Evolutionary conservation across 768 basidiomycete genomes (phyloP), one percentile per base, ranked within the genome.

Genomic region (Rhodosporidiobolus sp.): DNA sequence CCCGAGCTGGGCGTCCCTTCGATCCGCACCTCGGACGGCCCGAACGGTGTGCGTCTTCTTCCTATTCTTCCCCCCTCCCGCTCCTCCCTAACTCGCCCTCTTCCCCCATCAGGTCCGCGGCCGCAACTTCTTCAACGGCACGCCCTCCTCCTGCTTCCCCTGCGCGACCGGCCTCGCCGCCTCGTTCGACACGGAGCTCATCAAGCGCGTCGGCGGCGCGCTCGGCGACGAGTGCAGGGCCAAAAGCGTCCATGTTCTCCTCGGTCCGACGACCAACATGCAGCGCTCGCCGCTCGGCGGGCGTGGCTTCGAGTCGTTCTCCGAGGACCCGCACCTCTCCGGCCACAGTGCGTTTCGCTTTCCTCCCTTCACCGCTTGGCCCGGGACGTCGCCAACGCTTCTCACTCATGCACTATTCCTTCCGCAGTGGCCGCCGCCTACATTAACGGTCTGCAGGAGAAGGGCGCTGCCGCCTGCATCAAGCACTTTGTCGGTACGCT

Each of bases 141-240:
- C 84, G 14, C 85, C 86, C 0, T 82, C 86, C 3, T 86, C 84
- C 65, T 87, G 86, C 73, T 86, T 87, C 79, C 87, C 87, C 0
- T 84, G 84, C 4, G 86, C 85, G 12, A 87, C 86, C 6, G 86
- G 85, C 17, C 76, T 88, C 9, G 87, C 84, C 11, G 84, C 86
- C 12, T 85, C 86, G 0, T 87, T 87, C 74, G 86, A 87, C 67
- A 74, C 84, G 7, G 84, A 84, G 9, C 83, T 87, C 11, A 83
- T 84, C 17, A 72, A 72, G 22, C 75, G 82, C 50, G 82, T 87
- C n/a, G 87, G 86, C 17, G 79, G 83, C 54, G 85, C 85, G 17
- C 81, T 88, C 4, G 86, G 83, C 4, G 85, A 86, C 32, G 87
- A 88, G 77, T 81, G 82, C 59, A 81, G 83, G 16, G 85, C 85